Base-by-base conservation (phyloP, 176 grass and related monocot species). In the Stipa capillata region DNA sequence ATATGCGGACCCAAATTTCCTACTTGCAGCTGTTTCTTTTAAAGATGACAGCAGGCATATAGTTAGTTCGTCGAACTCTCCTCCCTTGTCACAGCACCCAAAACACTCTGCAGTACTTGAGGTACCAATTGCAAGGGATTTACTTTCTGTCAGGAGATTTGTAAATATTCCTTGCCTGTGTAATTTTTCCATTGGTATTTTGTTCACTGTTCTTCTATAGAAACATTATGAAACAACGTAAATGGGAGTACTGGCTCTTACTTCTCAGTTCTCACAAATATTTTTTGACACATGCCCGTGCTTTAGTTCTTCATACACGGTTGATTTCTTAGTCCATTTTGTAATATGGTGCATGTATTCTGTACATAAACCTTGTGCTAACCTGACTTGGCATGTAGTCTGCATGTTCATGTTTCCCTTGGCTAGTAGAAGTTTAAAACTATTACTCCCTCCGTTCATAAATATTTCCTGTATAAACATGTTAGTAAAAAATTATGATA, bases 1-100 rank as follows among this genome's bases (percentile, higher is more conserved):
- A 44, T 74, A 42, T 54, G 8, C n/a, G 4, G 21, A 62, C 76
- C 42, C 17, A 37, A 43, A 24, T 60, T 33, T 60, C 72, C 58
- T 85, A 74, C 55, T 76, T 77, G 62, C 82, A 93, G 88, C 79
- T 93, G 79, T 79, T 90, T 90, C 82, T 72, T 89, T 89, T 81
- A 49, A 89, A 77, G 81, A 83, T 0, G 76, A 87, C 52, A 73
- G 23, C 14, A 74, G 28, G 33, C 23, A 71, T 79, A 41, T 78
- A 40, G n/a, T 81, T 79, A 17, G 76, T 76, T 80, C 66, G 0
- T 64, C 31, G n/a, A 84, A 72, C 28, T 77, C 74, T 79, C 41
- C 50, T 35, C 43, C 50, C 33, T 78, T 80, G 52, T 43, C 43
- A 70, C 57, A 70, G 43, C 76, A 72, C 79, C 74, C 74, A 24